Base-by-base conservation (phyloP, 805 yeast species). In the Candida germanica region DNA sequence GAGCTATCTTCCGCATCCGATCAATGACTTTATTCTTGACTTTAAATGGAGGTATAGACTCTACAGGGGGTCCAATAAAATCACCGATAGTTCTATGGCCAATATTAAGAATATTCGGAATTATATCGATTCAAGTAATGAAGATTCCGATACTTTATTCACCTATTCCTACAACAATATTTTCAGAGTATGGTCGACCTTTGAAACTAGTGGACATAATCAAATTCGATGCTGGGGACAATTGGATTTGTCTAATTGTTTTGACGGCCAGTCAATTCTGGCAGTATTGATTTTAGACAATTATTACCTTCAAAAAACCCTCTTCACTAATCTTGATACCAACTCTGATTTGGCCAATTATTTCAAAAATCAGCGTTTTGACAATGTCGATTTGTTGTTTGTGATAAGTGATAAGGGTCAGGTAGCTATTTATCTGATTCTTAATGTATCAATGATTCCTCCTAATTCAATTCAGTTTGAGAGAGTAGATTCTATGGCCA, bases 131-230 rank as follows among this genome's bases (percentile, higher is more conserved):
- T 33, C 53, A 51, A 18, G 29, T 12, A 36, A 58, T 48, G 45
- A 62, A 5, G 58, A 60, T 4, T 64, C 62, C 22, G 64, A 59
- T 36, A 48, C 62, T 8, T 59, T 88, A 5, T 87, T 81, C 53
- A 78, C 95, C 0, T 48, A 80, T n/a, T 64, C 83, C 19, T 60
- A 70, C 12, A 87, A 83, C 48, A 60, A 70, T 5, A 65, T 69
- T 8, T 50, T 89, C 29, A 65, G 87, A 19, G 71, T 83, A 0
- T 87, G 89, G 86, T 73, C 83, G 0, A 73, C 82, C 13, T 77
- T 72, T 54, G 83, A 79, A 42, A 59, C 69, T 35, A 80, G 74
- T 25, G 73, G 72, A n/a, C 79, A 75, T 26, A 74, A 71, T 36
- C 72, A 71, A 29, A 68, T 80, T 14, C 78, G 69, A 42, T 62